Base-by-base conservation (phyloP, 176 grass and related monocot genomes). In the Hordeum marinum region DNA sequence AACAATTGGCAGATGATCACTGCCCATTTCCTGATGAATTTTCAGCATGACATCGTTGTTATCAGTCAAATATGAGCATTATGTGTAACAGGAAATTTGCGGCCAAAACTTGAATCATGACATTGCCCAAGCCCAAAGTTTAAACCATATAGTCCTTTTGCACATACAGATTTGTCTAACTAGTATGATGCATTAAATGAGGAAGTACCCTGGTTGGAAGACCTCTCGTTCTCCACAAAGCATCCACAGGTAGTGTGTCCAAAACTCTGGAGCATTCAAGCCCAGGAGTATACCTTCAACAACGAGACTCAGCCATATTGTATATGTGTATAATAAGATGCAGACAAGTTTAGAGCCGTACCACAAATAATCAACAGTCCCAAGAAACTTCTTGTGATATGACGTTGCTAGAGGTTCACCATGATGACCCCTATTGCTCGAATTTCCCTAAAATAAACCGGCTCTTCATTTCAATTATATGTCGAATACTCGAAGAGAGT, bases 361-460 rank as follows among this genome's bases (percentile, higher is more conserved):
- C 95, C 92, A 98, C 23, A 93, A 73, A 90, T 98, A 98, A 89
- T 98, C 95, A 68, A 98, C 95, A 12, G 95, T 98, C 50, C 95
- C 95, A 35, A 93, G 63, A 85, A 98, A 95, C 73, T 89, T 95
- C 18, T 90, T 95, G 73, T 98, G 96, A 72, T 82, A 95, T 37
- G 92, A 91, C 63, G 95, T 98, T 43, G 91, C 93, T 34, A 92
- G 26, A 11, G 95, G 93, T 90, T 98, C 95, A 54, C 90, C 87
- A 34, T 87, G 83, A 86, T 75, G 77, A 77, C 73, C 91, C 85
- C 95, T 98, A 82, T 90, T 95, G 48, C 81, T 87, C 54, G 91
- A 85, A 77, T 87, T 91, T 26, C 91, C 91, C 95, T 98, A 84
- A 66, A 82, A 89, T 80, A 72, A 76, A 87, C 11, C 24, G 13